Evolutionary conservation across 2,329 filamentous ascomycete genomes (phyloP).

Genomic region (Aspergillus arachidicola): DNA sequence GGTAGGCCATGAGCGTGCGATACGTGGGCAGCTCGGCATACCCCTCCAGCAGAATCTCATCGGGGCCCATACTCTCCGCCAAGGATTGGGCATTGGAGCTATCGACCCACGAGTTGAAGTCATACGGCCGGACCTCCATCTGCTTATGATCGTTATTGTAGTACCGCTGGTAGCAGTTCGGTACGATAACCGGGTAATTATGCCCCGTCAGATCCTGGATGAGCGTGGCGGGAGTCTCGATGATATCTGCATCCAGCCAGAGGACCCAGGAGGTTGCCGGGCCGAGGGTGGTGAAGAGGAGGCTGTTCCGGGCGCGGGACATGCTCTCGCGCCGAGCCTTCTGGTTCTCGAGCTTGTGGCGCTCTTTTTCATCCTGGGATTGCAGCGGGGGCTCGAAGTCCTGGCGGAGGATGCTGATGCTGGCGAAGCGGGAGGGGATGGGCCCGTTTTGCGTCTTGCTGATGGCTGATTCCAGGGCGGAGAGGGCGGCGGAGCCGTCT

Average conservation of each 20-base stretch:
- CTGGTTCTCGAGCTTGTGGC: conserved; percentile 90
- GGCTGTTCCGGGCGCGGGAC: conserved; percentile 89
- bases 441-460: conserved; percentile 81
- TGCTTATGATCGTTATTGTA: conserved; percentile 71
- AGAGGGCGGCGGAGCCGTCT: conserved; percentile 85
- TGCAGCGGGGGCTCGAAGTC: conserved; percentile 82
- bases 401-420: conserved; percentile 90
- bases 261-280: conserved; percentile 93
- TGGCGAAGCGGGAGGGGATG: conserved; percentile 82
- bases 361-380: conserved; percentile 83
- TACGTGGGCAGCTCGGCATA: conserved; percentile 94
- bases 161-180: conserved; percentile 93
- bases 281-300: conserved; percentile 92
- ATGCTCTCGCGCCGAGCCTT: conserved; percentile 84
- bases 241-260: conserved; percentile 90
- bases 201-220: conserved; percentile 90
- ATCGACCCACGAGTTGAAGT: conserved; percentile 98
- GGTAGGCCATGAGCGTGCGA: conserved; percentile 84
- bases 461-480: conserved; percentile 81
- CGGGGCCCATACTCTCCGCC: conserved; percentile 77
- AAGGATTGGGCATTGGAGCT: conserved; percentile 76
- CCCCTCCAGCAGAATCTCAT: conserved; percentile 91
- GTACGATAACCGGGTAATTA: conserved; percentile 87
- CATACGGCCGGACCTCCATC: conserved; percentile 80
- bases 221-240: conserved; percentile 81